phyloP scores from a whole-genome alignment of 805 yeast species.

The Kodamaea nitidulidarum region DNA sequence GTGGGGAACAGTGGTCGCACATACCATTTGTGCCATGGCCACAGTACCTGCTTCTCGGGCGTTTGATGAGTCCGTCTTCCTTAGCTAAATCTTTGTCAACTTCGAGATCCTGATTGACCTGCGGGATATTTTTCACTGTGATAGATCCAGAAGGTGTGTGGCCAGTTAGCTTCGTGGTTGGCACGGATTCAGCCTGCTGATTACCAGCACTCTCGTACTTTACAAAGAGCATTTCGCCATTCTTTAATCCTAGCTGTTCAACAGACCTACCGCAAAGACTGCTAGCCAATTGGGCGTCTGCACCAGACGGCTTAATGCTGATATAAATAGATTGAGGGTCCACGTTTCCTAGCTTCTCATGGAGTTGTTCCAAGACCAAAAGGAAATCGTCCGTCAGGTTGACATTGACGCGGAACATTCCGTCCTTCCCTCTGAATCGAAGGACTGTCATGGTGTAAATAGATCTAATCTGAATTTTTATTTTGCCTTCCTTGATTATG shows the following conservation, averaged over 20 bases:
- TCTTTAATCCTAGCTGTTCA: conserved; percentile 46
- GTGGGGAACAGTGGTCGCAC: conserved; percentile 96
- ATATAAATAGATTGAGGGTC: conserved; percentile 29
- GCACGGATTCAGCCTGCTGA: conserved; percentile 16
- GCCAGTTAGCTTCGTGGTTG: conserved; percentile 3
- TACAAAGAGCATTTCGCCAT: conserved; percentile 56
- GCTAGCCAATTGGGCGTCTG: conserved; percentile 37
- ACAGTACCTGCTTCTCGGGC: conserved; percentile 63
- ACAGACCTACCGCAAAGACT: conserved; percentile 36
- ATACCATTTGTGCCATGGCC: conserved; percentile 90
- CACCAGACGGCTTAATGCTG: conserved; percentile 43
- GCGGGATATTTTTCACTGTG: background rate
- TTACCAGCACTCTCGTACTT: conserved; percentile 23
- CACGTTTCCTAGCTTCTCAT: conserved; percentile 18
- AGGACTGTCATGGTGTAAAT: conserved; percentile 30
- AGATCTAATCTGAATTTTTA: background rate
- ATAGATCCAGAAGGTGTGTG: conserved; percentile 1
- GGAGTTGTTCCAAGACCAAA: conserved; percentile 39
- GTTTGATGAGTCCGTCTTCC: conserved; percentile 66
- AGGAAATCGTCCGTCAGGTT: conserved; percentile 44
- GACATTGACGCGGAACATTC: conserved; percentile 66
- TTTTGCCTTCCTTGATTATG: conserved; percentile 3
- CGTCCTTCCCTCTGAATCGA: conserved; percentile 81
- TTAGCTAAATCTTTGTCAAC: conserved; percentile 66
- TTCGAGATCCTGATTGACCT: conserved; percentile 26